A percentile compares a stretch with the other conserved stretches of the same genome.
These are phyloP conservation scores for Taphrina communis DNA, from an alignment of 1,139 yeast genomes.

Conservation along the genomic window DNA sequence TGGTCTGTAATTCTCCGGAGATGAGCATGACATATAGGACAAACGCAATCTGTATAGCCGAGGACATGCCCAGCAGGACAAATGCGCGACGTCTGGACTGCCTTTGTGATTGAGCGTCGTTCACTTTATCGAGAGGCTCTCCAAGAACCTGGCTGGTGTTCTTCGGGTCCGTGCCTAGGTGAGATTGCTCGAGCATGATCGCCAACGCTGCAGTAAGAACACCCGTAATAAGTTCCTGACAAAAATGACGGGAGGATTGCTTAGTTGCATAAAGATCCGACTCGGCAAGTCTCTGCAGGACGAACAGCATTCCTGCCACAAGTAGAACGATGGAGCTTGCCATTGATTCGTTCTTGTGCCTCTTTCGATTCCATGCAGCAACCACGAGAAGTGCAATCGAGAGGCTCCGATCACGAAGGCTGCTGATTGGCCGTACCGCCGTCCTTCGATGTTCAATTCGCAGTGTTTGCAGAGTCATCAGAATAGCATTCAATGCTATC, in stretches of 20 bases:
- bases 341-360: constrained; percentile 1
- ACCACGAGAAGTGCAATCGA: constrained; percentile 1
- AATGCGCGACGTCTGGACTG: background rate
- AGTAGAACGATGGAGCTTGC: background rate
- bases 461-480: background rate
- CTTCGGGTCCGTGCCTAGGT: background rate
- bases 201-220: background rate
- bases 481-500: background rate
- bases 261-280: background rate
- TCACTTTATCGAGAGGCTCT: background rate
- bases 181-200: background rate
- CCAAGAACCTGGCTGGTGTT: background rate
- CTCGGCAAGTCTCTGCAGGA: background rate
- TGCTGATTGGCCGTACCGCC: background rate
- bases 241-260: background rate
- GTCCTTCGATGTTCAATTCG: background rate
- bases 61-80: background rate
- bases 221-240: background rate
- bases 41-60: background rate
- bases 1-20: background rate
- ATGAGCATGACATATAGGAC: background rate
- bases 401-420: background rate
- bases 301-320: background rate
- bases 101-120: background rate
- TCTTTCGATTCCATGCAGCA: background rate